Base-by-base conservation (phyloP, 1,284 basidiomycete genomes). In the Cutaneotrichosporon cyanovorans region DNA sequence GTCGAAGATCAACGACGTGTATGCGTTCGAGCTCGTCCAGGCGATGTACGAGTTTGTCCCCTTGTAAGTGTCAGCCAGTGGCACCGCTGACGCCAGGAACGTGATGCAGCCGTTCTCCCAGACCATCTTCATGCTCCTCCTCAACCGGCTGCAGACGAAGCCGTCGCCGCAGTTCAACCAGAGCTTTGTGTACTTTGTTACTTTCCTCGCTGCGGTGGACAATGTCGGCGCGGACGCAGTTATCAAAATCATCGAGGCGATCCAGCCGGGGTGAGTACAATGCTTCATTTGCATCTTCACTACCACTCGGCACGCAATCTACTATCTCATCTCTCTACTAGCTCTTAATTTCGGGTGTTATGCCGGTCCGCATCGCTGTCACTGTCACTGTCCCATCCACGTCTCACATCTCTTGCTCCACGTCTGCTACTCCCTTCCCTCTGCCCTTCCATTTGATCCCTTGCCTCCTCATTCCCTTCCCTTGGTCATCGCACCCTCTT, bases 81-180 rank as follows among this genome's bases (percentile, higher is more conserved):
- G 25, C 25, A 12, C 25, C 25, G 20, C 51, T 56, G 39, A 51
- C 48, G 5, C 10, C 61, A 91, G 87, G 16, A 62, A 74, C 5
- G 74, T 78, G 18, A 75, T 96, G 60, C 78, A 79, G 48, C 80
- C 79, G 36, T 92, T 85, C 73, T 79, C 88, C 65, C 82, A 83
- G 51, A 79, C 82, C 1, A 74, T 93, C 39, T 75, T 96, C 60
- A 77, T 91, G 67, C 83, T 86, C 16, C 76, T 96, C 19, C 75
- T 96, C 25, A 93, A 81, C 8, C 68, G 91, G 41, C 77, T 97
- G 72, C 91, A 96, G 62, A 79, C 79, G 19, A 88, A 80, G 73
- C 91, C 91, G 69, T 95, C 92, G 28, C 84, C 92, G 53, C 85
- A 82, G 67, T 95, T 86, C 68, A 82, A 84, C 9, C 87, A 91